Conservation (phyloP, 805 yeast genomes). For the Wickerhamiella galacta region DNA sequence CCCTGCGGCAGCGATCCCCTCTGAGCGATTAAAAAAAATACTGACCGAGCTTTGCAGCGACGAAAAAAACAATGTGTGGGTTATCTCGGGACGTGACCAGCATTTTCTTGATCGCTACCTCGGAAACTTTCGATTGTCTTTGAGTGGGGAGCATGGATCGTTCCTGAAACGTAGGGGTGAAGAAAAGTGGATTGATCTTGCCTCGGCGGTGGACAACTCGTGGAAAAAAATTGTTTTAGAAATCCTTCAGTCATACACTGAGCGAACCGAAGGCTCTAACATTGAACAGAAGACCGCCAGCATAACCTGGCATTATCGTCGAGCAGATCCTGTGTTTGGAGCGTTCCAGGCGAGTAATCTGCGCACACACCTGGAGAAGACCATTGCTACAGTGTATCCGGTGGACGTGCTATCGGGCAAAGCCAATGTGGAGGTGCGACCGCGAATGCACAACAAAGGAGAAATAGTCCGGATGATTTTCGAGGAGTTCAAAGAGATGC, state of each 20-base stretch:
- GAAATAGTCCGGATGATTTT: constrained; percentile 80
- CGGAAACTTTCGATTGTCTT: constrained; percentile 56
- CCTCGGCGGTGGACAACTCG: constrained; percentile 72
- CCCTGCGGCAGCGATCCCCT: constrained; percentile 97
- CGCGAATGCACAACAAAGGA: constrained; percentile 87
- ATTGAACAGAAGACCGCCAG: constrained; percentile 87
- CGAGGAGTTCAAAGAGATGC: constrained; percentile 30
- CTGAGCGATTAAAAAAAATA: constrained; percentile 46
- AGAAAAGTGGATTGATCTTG: constrained; percentile 64
- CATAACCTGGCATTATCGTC: constrained; percentile 92
- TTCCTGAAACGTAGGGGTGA: constrained; percentile 60
- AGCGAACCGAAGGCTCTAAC: constrained; percentile 76
- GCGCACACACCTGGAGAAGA: constrained; percentile 41
- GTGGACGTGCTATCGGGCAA: constrained; percentile 95
- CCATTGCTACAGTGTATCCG: constrained; percentile 50
- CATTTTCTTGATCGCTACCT: constrained; percentile 76
- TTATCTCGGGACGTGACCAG: constrained; percentile 91
- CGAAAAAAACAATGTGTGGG: constrained; percentile 78
- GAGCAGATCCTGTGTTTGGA: constrained; percentile 89
- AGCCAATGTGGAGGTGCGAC: constrained; percentile 95
- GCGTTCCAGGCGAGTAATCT: constrained; percentile 66
- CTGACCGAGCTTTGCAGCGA: constrained; percentile 49
- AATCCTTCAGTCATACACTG: constrained; percentile 59
- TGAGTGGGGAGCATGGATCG: constrained; percentile 96
- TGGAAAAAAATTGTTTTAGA: constrained; percentile 81